Conservation (phyloP, 176 grass and related monocot species). For the Oryza longistaminata region DNA sequence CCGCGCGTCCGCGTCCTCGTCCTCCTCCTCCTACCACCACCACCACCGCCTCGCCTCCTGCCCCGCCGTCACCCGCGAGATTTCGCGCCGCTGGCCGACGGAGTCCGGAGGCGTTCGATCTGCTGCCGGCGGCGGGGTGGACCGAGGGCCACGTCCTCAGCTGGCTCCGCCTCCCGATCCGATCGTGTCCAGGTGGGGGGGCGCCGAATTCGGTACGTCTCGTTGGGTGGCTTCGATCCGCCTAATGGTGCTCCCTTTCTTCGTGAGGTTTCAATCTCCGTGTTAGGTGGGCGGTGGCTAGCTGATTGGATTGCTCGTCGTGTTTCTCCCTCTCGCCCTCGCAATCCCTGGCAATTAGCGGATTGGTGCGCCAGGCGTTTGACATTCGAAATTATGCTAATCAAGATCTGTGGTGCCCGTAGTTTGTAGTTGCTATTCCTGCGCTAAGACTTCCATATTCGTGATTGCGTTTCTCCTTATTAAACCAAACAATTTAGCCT, state of each 20-base stretch:
- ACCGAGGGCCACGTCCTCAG: neutral
- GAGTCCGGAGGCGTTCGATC: conserved; percentile 23
- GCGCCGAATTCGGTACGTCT: conserved; percentile 7
- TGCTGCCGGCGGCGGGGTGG: neutral
- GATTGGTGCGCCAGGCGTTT: neutral
- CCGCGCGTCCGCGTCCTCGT: no score
- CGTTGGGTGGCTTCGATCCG: conserved; percentile 1
- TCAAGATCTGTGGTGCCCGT: conserved; percentile 18
- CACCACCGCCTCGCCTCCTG: conserved; percentile 8
- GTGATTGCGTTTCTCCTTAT: neutral
- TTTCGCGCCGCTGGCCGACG: neutral
- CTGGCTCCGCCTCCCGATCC: conserved; percentile 19
- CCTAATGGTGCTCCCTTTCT: neutral
- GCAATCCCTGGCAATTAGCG: neutral
- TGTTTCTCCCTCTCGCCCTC: neutral
- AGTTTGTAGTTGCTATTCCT: neutral
- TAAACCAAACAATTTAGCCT: neutral
- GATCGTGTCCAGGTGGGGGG: neutral
- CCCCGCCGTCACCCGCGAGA: neutral
- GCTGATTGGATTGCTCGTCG: conserved; percentile 13
- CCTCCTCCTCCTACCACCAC: neutral
- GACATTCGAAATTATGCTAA: neutral
- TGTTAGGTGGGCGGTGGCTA: conserved; percentile 31
- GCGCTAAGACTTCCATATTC: neutral
- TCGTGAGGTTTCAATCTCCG: conserved; percentile 27